phyloP scores from a whole-genome alignment of 202 grass and related monocot genomes.

The Miscanthus sacchariflorus region DNA sequence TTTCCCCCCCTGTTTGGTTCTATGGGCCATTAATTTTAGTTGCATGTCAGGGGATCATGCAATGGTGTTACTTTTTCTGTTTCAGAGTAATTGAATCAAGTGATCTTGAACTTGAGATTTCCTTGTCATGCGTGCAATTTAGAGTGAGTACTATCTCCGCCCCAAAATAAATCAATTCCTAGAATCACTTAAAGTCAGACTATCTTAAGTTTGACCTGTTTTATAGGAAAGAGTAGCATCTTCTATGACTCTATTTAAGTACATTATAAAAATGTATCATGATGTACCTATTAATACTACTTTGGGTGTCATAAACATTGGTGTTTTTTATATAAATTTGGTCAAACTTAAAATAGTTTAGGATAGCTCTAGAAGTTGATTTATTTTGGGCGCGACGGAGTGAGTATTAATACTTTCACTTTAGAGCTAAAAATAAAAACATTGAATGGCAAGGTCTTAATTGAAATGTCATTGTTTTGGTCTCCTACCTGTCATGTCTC shows the following conservation, averaged over 20 bases:
- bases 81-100: constrained; percentile 4
- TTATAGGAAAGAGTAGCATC: too few species aligned
- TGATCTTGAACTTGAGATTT: background rate
- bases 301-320: too few species aligned
- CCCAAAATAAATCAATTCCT: too few species aligned
- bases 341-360: too few species aligned
- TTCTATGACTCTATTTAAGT: too few species aligned
- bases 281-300: too few species aligned
- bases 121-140: background rate
- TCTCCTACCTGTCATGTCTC: background rate
- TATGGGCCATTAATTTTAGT: background rate
- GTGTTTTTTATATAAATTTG: too few species aligned
- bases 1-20: background rate
- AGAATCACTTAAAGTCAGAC: too few species aligned
- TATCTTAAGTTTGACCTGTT: too few species aligned
- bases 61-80: background rate
- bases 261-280: too few species aligned
- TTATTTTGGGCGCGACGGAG: background rate
- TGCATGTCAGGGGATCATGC: background rate
- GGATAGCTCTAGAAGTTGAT: too few species aligned
- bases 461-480: background rate
- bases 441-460: background rate
- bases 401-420: background rate
- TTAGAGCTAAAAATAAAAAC: background rate
- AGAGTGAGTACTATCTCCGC: background rate